Conservation (phyloP, 768 basidiomycete genomes). For the Mycena capillaripes region DNA sequence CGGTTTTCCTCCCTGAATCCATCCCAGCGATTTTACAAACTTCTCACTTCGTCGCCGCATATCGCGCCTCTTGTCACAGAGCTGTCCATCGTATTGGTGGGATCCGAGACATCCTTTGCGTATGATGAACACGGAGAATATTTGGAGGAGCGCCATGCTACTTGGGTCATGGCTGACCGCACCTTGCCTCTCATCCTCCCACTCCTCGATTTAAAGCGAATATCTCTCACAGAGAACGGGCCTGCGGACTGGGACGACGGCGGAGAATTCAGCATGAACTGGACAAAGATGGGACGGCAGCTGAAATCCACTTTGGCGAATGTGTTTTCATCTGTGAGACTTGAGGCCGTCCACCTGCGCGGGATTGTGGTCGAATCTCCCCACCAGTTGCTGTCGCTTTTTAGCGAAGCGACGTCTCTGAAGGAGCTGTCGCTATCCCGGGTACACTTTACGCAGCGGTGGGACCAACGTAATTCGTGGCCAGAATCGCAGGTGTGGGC, state of each 20-base stretch:
- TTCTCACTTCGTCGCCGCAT: neutral
- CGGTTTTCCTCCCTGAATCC: neutral
- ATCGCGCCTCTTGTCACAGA: neutral
- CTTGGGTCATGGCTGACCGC: neutral
- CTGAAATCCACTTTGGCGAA: neutral
- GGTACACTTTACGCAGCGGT: neutral
- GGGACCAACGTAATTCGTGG: neutral
- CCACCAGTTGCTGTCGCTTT: slow-evolving; percentile 5
- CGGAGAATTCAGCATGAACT: neutral
- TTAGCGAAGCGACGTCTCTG: slow-evolving; percentile 7
- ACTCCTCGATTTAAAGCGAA: neutral
- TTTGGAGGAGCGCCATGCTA: neutral
- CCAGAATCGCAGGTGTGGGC: slow-evolving; percentile 1
- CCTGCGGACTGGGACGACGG: neutral
- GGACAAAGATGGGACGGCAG: neutral
- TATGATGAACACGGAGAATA: neutral
- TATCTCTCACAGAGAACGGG: slow-evolving; percentile 9
- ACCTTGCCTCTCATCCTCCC: slow-evolving; percentile 1
- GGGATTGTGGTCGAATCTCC: slow-evolving; percentile 9
- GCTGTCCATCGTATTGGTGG: neutral
- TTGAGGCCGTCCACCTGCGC: slow-evolving; percentile 12
- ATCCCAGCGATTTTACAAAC: neutral
- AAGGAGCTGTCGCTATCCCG: neutral
- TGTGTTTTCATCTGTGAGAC: neutral
- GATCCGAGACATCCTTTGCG: neutral